Evolutionary conservation across 352 stramenopile genomes (phyloP).

Genomic region (Proteromonas lacertae): DNA sequence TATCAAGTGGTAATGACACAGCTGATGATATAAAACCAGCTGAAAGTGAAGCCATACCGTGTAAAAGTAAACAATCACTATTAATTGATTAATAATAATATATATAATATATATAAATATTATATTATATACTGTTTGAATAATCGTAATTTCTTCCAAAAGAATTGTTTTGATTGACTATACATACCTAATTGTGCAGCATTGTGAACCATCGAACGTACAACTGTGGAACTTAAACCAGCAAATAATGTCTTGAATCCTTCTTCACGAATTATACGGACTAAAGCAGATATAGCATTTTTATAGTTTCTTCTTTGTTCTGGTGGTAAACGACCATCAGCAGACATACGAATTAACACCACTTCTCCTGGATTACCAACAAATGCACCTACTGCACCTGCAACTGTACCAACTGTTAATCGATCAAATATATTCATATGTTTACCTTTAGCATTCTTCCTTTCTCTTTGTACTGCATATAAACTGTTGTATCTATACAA

Average conservation of each 20-base stretch:
- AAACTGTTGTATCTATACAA: constrained; percentile 24
- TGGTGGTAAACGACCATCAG: constrained; percentile 12
- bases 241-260: constrained; percentile 13
- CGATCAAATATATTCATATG: neutral
- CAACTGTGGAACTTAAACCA: constrained; percentile 12
- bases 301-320: constrained; percentile 13
- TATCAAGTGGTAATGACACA: constrained; percentile 28
- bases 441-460: neutral
- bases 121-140: too few species aligned
- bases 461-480: constrained; percentile 5
- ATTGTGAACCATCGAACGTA: constrained; percentile 17
- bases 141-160: too few species aligned
- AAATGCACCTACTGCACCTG: constrained; percentile 7
- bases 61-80: too few species aligned
- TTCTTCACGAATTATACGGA: constrained; percentile 13
- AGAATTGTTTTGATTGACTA: neutral
- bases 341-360: constrained; percentile 13
- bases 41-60: constrained; percentile 17
- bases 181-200: constrained; percentile 21
- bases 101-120: too few species aligned
- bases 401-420: neutral
- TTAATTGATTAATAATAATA: too few species aligned
- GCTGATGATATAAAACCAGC: constrained; percentile 28
- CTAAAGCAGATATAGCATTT: constrained; percentile 9
- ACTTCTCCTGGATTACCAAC: constrained; percentile 16